phyloP scores from a whole-genome alignment of 1,139 yeast genomes.

The Scheffersomyces parashehatae region DNA sequence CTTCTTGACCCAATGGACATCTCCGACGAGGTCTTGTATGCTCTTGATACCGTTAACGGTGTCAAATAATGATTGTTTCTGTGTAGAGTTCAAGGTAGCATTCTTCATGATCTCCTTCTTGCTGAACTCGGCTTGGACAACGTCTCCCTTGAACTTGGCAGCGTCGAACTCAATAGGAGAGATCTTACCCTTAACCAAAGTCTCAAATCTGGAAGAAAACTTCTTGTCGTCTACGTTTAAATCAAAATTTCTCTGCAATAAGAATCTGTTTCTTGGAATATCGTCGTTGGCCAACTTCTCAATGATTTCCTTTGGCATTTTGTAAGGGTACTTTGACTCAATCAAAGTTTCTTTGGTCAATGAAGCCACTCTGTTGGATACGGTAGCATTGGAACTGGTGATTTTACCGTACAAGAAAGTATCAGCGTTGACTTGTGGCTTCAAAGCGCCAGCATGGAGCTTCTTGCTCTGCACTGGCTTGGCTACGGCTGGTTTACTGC shows the following conservation, averaged over 20 bases:
- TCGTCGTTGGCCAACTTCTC: conserved; percentile 28
- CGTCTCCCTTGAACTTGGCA: conserved; percentile 9
- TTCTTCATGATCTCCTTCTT: conserved; percentile 30
- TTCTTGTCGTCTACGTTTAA: conserved; percentile 25
- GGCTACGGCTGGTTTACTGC: background rate
- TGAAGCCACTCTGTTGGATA: conserved; percentile 42
- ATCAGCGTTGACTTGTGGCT: conserved; percentile 28
- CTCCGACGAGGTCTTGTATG: conserved; percentile 27
- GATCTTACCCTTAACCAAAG: conserved; percentile 37
- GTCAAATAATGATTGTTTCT: conserved; percentile 32
- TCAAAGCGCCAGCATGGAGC: conserved; percentile 18
- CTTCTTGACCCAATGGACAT: conserved; percentile 34
- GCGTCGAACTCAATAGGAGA: conserved; percentile 13
- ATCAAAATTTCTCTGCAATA: conserved; percentile 34
- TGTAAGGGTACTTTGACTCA: conserved; percentile 45
- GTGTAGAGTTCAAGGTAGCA: conserved; percentile 26
- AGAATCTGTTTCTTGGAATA: conserved; percentile 28
- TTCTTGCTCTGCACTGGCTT: conserved; percentile 6
- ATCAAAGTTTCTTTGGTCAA: conserved; percentile 41
- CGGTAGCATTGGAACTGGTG: conserved; percentile 30
- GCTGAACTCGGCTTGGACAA: conserved; percentile 17
- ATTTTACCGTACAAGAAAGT: conserved; percentile 43
- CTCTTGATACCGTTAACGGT: conserved; percentile 28
- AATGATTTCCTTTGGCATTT: conserved; percentile 38
- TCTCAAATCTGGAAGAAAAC: conserved; percentile 27